Base-by-base conservation (phyloP, 2,329 filamentous ascomycete species). In the Amphichorda felina region DNA sequence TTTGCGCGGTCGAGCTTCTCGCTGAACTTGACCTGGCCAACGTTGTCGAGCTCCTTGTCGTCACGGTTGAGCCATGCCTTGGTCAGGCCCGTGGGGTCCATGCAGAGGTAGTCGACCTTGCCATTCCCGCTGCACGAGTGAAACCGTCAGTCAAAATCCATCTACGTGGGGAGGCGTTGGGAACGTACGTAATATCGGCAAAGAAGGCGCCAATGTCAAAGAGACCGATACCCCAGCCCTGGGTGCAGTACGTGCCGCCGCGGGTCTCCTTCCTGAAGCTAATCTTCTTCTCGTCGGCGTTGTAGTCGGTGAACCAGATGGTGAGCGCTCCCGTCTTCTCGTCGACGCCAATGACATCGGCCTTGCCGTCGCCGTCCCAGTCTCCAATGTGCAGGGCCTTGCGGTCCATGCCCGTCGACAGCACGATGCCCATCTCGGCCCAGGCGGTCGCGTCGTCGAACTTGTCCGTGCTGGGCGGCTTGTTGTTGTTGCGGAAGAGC, bases 281-380 rank as follows among this genome's bases (percentile, higher is more conserved):
- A n/a, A n/a, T n/a, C n/a, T n/a, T n/a, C n/a, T n/a, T n/a, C n/a
- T 15, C 6, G 16, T 17, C 16, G 29, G 26, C 38, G 32, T 19
- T 30, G 19, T 25, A 43, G 26, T 44, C 42, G 40, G 51, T 57
- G 24, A 43, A 33, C 38, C 39, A 55, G 25, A 51, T 42, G n/a
- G 47, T 32, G 4, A 53, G 39, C 11, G 38, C 40, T 16, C 48
- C 48, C 11, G 39, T 47, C 8, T 53, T 38, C 1, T 43, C 47
- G 16, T 57, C 41, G 1, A 54, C 45, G 35, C 38, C 48, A 22
- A 59, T 42, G 29, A 58, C 49, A 30, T 61, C 57, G 33, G 49
- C 53, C 2, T 41, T 35, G 1, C 57, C 56, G 40, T 60, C 56
- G 9, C 50, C 53, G 33, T 62, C 49, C 52, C 53, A 60, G 39